Evolutionary conservation across 495 filamentous ascomycete genomes (phyloP).

Genomic region (Penicillium robsamsonii): DNA sequence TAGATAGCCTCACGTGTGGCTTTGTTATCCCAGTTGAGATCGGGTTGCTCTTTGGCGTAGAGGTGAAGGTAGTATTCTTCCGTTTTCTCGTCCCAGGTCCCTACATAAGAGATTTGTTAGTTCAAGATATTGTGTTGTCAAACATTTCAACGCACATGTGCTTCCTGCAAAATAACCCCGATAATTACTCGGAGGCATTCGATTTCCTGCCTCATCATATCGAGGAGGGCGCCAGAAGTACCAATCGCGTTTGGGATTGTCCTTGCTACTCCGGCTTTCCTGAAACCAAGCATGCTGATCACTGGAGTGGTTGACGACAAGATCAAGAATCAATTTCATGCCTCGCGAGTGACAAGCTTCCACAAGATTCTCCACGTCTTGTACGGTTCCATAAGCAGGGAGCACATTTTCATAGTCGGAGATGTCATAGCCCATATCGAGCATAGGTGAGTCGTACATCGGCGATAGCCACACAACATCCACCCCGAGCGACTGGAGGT

Average conservation of each 20-base stretch:
- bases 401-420: constrained; percentile 58
- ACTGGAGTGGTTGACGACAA: constrained; percentile 58
- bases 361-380: constrained; percentile 52
- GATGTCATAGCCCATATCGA: constrained; percentile 52
- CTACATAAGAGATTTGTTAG: background rate
- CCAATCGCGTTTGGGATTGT: constrained; percentile 52
- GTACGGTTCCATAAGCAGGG: constrained; percentile 51
- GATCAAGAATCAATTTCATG: constrained; percentile 55
- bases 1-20: constrained; percentile 46
- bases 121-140: background rate
- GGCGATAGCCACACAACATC: constrained; percentile 60
- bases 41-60: constrained; percentile 49
- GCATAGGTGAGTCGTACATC: constrained; percentile 48
- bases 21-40: constrained; percentile 54
- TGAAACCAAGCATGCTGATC: constrained; percentile 57
- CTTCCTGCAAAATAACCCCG: constrained; percentile 49
- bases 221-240: constrained; percentile 55
- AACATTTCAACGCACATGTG: constrained; percentile 31
- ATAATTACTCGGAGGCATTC: constrained; percentile 57
- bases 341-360: constrained; percentile 44
- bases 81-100: constrained; percentile 48
- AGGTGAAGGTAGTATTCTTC: constrained; percentile 54
- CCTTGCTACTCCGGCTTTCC: constrained; percentile 45
- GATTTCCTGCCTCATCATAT: constrained; percentile 45
- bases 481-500: constrained; percentile 51